Base-by-base conservation (phyloP, 192 early-diverging fungal genomes). In the Dissophora globulifera region DNA sequence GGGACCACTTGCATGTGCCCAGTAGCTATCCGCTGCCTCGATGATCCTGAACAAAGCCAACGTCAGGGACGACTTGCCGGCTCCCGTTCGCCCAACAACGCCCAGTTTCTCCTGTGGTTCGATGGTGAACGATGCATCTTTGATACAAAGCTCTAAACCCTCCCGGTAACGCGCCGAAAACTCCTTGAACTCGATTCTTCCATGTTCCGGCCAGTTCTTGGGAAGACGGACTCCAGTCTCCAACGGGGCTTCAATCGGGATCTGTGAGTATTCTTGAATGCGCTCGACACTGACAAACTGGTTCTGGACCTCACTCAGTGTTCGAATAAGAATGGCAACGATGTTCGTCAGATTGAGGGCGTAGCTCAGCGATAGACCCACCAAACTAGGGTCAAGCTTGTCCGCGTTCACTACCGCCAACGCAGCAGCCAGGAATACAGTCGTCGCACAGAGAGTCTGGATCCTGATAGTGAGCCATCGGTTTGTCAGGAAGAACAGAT, bases 201-300 rank as follows among this genome's bases (percentile, higher is more conserved):
- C 82, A 2, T 56, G 38, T n/a, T 62, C 26, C 2, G 82, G 82
- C 82, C 80, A 81, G 27, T 57, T 50, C 15, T 64, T 64, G 1
- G 84, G 84, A 23, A 80, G 60, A 26, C 64, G 41, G 6, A 67
- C 60, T 4, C 78, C 69, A 40, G 85, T 80, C 53, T 82, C 75
- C 0, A 67, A 15, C 0, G 89, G 79, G 0, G 88, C 82, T 69
- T 98, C 96, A 52, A 94, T 87, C 17, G 93, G 90, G 22, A 94
- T 84, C 13, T 79, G 69, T 25, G 89, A 38, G 48, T 95, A 98
- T 78, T 96, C 94, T 49, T 83, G 64, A 13, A 95, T 78, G 4
- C 95, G 87, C 82, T 98, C 96, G 17, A 96, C 92, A 0, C 87
- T 81, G 46, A 92, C 94, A 79, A 95, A 85, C 57, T 75, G 83